Conservation (phyloP, 805 yeast genomes). For the Candida alai region DNA sequence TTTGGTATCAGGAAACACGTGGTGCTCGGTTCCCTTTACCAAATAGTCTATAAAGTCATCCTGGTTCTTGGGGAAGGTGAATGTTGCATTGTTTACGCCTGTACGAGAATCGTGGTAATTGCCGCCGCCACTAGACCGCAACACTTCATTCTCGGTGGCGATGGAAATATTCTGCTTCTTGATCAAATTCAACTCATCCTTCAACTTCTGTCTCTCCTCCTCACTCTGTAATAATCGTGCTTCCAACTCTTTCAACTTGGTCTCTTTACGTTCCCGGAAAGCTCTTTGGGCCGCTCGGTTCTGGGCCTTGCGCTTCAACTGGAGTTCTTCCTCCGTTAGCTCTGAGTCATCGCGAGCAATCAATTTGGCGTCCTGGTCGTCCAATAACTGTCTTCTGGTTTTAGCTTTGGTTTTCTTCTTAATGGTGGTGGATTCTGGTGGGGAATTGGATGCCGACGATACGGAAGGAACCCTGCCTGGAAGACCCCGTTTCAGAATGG, state of each 20-base stretch:
- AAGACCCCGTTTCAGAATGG: neutral
- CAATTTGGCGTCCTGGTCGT: constrained; percentile 34
- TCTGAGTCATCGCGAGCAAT: constrained; percentile 36
- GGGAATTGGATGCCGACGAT: neutral
- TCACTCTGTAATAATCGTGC: constrained; percentile 56
- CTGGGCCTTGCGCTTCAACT: constrained; percentile 65
- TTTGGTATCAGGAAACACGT: constrained; percentile 16
- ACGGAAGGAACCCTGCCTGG: constrained; percentile 1
- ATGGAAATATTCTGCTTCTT: constrained; percentile 54
- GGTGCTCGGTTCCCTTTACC: constrained; percentile 23
- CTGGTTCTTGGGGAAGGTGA: constrained; percentile 33
- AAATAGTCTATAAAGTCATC: constrained; percentile 30
- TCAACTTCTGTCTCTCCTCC: constrained; percentile 43
- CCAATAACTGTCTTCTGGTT: constrained; percentile 24
- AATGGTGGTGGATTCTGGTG: no score
- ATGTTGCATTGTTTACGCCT: constrained; percentile 12
- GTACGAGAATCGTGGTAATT: neutral
- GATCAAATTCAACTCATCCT: constrained; percentile 47
- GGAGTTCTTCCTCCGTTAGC: constrained; percentile 39
- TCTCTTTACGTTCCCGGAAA: constrained; percentile 77
- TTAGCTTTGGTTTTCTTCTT: constrained; percentile 9
- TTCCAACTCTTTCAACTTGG: constrained; percentile 64
- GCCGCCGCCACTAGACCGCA: constrained; percentile 21
- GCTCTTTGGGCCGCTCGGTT: constrained; percentile 88
- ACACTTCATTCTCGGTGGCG: constrained; percentile 57